Evolutionary conservation across 768 basidiomycete species (phyloP).

Genomic region (Saitozyma podzolica): DNA sequence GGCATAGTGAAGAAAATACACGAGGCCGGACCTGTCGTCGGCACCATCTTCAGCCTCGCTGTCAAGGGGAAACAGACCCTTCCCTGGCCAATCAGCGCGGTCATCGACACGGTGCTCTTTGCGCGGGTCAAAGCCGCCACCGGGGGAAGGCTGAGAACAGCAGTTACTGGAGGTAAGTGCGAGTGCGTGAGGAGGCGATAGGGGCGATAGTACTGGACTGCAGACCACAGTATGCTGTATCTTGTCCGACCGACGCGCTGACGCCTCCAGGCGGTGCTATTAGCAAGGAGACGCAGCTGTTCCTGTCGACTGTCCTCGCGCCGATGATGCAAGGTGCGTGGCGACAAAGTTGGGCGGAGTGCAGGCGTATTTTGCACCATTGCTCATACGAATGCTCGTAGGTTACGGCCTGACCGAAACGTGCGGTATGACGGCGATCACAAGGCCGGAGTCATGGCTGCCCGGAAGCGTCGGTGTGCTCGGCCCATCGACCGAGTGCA

Average conservation of each 20-base stretch:
- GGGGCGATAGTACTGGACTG: background rate
- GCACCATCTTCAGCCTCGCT: conserved; percentile 43
- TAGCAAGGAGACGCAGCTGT: conserved; percentile 44
- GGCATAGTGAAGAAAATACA: conserved; percentile 50
- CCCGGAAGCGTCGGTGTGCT: conserved; percentile 40
- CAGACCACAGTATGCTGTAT: background rate
- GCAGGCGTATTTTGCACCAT: too few relatives aligned
- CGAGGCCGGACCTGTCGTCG: conserved; percentile 38
- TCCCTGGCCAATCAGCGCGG: conserved; percentile 35
- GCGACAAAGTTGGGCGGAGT: background rate
- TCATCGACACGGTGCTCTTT: conserved; percentile 48
- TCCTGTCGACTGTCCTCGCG: conserved; percentile 46
- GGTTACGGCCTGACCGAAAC: conserved; percentile 49
- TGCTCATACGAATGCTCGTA: conserved; percentile 4
- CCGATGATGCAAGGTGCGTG: conserved; percentile 53
- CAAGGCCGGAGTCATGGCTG: conserved; percentile 32
- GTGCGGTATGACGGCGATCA: conserved; percentile 47
- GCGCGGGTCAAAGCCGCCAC: conserved; percentile 47
- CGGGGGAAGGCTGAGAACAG: conserved; percentile 46
- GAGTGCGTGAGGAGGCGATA: background rate
- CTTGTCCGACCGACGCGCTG: background rate
- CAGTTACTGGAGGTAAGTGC: conserved; percentile 44
- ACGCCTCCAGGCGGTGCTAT: conserved; percentile 21
- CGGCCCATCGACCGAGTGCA: conserved; percentile 49
- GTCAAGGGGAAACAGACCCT: conserved; percentile 45